A percentile compares a stretch with the other conserved stretches of the same genome.
Evolutionary conservation across 1,284 basidiomycete species (phyloP).

Genomic region (Meripilus lineatus): DNA sequence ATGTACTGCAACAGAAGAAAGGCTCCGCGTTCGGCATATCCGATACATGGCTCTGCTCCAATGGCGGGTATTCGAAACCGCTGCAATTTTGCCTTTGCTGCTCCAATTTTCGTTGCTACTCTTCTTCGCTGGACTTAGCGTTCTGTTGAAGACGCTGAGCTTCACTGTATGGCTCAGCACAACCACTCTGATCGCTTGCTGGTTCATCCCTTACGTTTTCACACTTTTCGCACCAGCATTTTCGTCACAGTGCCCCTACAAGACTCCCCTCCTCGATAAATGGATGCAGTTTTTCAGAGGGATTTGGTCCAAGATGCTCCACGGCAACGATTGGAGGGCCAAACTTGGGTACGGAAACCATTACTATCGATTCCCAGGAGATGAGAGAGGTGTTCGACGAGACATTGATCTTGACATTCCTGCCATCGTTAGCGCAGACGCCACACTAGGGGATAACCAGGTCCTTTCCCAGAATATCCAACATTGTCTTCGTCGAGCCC

Average conservation of each 20-base stretch:
- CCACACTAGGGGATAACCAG: background rate
- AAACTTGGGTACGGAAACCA: background rate
- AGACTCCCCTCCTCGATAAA: conserved; percentile 2
- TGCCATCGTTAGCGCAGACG: background rate
- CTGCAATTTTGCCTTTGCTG: conserved; percentile 34
- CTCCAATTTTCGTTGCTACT: conserved; percentile 36
- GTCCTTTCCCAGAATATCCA: background rate
- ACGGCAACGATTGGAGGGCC: background rate
- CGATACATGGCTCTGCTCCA: conserved; percentile 30
- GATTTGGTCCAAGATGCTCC: background rate
- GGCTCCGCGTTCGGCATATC: conserved; percentile 33
- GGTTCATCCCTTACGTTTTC: conserved; percentile 4
- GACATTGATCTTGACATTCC: background rate
- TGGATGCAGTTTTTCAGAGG: background rate
- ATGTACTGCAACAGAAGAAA: conserved; percentile 32
- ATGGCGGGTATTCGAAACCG: conserved; percentile 32
- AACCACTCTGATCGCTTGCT: conserved; percentile 6
- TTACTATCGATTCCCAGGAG: conserved; percentile 1
- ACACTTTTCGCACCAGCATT: conserved; percentile 6
- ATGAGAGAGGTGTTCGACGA: conserved; percentile 1
- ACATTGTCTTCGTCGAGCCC: background rate
- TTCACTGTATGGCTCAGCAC: conserved; percentile 6
- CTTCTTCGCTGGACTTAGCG: conserved; percentile 35
- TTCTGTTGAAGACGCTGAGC: conserved; percentile 27
- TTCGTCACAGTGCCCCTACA: conserved; percentile 13